phyloP scores from a whole-genome alignment of 805 yeast genomes.

The Pichia exigua region DNA sequence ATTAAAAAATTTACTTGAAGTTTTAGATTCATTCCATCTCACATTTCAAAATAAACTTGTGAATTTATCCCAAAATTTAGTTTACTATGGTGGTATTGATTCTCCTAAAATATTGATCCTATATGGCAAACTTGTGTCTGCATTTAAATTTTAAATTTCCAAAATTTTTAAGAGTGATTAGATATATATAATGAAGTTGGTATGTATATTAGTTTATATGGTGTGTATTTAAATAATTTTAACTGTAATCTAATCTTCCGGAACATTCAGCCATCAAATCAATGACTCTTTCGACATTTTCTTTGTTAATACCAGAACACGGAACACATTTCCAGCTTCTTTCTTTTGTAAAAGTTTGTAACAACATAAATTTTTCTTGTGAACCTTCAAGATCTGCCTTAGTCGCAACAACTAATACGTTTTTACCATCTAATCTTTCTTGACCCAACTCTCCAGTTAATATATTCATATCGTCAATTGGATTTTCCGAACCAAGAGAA shows the following conservation, averaged over 20 bases:
- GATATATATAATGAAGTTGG: not conserved
- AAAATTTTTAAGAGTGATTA: too few species aligned
- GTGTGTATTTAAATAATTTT: not conserved
- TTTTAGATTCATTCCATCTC: constrained; percentile 36
- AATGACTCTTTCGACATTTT: constrained; percentile 66
- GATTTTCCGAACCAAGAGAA: constrained; percentile 61
- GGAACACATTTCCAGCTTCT: constrained; percentile 68
- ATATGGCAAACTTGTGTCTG: constrained; percentile 34
- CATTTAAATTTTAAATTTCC: constrained; percentile 8
- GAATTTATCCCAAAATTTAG: constrained; percentile 39
- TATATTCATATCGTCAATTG: constrained; percentile 54
- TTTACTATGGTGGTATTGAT: constrained; percentile 42
- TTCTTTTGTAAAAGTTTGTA: constrained; percentile 38
- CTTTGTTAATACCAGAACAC: constrained; percentile 68
- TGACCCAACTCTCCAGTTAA: constrained; percentile 67
- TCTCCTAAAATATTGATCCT: constrained; percentile 37
- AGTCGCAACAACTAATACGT: constrained; percentile 76
- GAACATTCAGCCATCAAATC: constrained; percentile 62
- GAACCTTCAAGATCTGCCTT: constrained; percentile 75
- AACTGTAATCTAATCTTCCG: constrained; percentile 12
- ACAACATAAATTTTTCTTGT: constrained; percentile 36
- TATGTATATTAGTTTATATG: not conserved
- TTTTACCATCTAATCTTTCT: constrained; percentile 50
- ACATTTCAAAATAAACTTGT: constrained; percentile 37
- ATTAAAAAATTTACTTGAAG: constrained; percentile 33